Base-by-base conservation (phyloP, 208 protist species). In the Crithidia sp. region DNA sequence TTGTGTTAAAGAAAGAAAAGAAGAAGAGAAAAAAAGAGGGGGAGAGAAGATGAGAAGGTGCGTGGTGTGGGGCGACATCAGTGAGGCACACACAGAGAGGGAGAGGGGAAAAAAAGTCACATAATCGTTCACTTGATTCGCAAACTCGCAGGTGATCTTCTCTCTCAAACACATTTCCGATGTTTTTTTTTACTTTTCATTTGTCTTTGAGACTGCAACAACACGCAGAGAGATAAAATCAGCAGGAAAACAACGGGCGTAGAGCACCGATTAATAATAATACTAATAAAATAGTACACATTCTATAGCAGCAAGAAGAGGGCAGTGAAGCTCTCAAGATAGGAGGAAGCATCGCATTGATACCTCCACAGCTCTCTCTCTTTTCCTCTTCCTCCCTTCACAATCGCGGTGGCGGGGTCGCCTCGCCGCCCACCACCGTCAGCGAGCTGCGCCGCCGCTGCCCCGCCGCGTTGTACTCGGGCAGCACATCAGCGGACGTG, bases 391-490 rank as follows among this genome's bases (percentile, higher is more conserved):
- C 12, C 45, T 49, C 0, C 7, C 7, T 13, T 7, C 45, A 49
- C 9, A 7, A 7, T 14, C 0, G 50, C n/a, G 6, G 50, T 55
- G 14, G n/a, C 16, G 50, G 16, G 12, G n/a, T 19, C 16, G n/a
- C 50, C 6, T 12, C 8, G 2, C 50, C 8, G 16, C 50, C 8
- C 28, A 28, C 4, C 62, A 65, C 47, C 16, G 64, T 53, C 28
- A 37, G n/a, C 13, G 55, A 71, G 36, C n/a, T 43, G 47, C 72
- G 54, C 0, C 72, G 53, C 9, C 64, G 72, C 37, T 52, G 54
- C 4, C 72, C 56, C 43, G n/a, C 63, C 41, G 43, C 58, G 43
- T 60, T 63, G 49, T 72, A 67, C 37, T 73, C 78, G n/a, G 76
- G 67, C 43, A 68, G 39, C 8, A 76, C 68, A 37, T 49, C 57